Conservation (phyloP, 2,329 filamentous ascomycete genomes). For the Penicillium sumatraense region DNA sequence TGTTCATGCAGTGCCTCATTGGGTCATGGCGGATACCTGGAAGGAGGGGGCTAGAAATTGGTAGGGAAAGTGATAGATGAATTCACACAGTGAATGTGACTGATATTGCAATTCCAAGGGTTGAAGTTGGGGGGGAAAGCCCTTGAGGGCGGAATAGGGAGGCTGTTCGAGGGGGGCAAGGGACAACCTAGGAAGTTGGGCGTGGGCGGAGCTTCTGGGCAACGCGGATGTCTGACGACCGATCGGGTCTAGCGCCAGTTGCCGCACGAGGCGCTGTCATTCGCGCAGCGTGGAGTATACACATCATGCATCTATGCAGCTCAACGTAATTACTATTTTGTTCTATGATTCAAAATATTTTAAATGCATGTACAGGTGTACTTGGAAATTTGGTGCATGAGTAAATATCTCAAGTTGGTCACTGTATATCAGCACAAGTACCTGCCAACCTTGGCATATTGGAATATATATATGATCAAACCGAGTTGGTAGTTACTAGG, state of each 20-base stretch:
- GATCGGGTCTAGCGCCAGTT: slow-evolving; percentile 26
- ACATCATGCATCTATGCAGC: background rate
- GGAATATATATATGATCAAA: no score
- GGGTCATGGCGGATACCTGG: slow-evolving; percentile 32
- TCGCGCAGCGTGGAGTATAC: slow-evolving; percentile 1
- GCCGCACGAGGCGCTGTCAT: slow-evolving; percentile 16
- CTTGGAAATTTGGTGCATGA: no score
- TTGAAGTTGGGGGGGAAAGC: background rate
- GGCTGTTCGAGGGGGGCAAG: slow-evolving; percentile 16
- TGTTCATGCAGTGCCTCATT: slow-evolving; percentile 35
- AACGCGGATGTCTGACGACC: slow-evolving; percentile 10
- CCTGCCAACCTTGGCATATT: no score
- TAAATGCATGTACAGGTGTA: no score
- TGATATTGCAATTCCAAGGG: slow-evolving; percentile 7
- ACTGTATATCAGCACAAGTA: no score
- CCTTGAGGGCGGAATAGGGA: slow-evolving; percentile 7
- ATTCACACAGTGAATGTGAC: background rate
- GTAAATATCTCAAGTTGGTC: no score
- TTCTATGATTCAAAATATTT: no score
- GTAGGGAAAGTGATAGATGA: slow-evolving; percentile 5
- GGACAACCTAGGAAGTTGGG: slow-evolving; percentile 19
- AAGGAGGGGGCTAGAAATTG: slow-evolving; percentile 5
- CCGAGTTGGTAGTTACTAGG: no score
- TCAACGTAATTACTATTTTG: no score
- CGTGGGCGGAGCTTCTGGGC: slow-evolving; percentile 21